Conservation (phyloP, 2,329 filamentous ascomycete genomes). For the Cordyceps farinosa region DNA sequence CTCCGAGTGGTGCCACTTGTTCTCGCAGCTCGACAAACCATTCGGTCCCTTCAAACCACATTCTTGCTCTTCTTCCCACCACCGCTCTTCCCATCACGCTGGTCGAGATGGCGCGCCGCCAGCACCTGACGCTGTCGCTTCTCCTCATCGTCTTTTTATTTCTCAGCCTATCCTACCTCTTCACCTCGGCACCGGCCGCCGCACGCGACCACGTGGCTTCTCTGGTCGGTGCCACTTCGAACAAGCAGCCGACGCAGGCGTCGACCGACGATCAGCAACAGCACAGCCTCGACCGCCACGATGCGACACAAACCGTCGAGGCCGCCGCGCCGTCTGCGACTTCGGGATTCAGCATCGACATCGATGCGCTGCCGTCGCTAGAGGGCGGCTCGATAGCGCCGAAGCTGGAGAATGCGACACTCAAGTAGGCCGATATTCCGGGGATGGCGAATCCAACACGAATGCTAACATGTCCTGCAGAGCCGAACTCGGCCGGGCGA, state of each 20-base stretch:
- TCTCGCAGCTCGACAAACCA: neutral
- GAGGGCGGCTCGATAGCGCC: conserved; percentile 71
- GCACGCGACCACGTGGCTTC: conserved; percentile 13
- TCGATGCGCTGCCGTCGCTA: conserved; percentile 47
- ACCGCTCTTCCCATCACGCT: conserved; percentile 1
- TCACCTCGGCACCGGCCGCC: conserved; percentile 28
- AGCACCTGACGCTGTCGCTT: conserved; percentile 51
- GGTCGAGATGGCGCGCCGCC: conserved; percentile 47
- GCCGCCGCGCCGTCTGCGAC: conserved; percentile 21
- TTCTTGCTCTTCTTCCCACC: neutral
- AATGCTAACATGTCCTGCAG: conserved; percentile 29
- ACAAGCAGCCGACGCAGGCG: neutral
- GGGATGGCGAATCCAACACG: no score
- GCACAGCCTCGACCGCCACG: neutral
- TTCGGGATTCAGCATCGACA: conserved; percentile 34
- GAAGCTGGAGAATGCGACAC: conserved; percentile 77
- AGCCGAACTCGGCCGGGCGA: conserved; percentile 63
- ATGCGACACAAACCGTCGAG: conserved; percentile 26
- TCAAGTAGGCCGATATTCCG: conserved; percentile 51
- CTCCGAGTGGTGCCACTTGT: conserved; percentile 5
- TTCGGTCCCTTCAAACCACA: neutral
- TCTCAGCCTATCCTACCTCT: conserved; percentile 56
- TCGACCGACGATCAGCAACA: neutral
- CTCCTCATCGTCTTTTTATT: conserved; percentile 54
- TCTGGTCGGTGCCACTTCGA: neutral